Percentiles rank a stretch among this genome's conserved stretches.
Conservation (phyloP, 257 asterid species). For the Phtheirospermum japonicum region DNA sequence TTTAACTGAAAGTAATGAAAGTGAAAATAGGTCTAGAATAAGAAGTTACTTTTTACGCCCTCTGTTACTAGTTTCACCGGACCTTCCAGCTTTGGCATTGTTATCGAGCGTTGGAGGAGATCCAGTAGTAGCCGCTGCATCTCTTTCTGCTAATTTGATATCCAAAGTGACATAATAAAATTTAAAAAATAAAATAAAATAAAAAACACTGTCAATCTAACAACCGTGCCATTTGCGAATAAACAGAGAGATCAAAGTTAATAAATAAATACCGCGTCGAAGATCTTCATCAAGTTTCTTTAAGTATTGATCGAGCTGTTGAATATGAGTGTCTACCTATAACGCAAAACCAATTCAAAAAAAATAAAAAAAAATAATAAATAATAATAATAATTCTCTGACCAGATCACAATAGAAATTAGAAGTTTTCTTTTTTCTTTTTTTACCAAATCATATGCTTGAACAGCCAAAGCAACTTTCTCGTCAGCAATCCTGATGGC, state of each 20-base stretch:
- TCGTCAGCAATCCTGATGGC: slow-evolving; percentile 95
- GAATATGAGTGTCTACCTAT: slow-evolving; percentile 90
- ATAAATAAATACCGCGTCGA: slow-evolving; percentile 55
- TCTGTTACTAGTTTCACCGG: slow-evolving; percentile 81
- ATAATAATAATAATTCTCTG: background rate
- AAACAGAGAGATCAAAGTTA: slow-evolving; percentile 14
- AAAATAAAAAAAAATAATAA: background rate
- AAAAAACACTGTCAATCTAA: too few relatives aligned
- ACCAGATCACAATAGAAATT: slow-evolving; percentile 14
- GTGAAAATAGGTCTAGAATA: slow-evolving; percentile 11
- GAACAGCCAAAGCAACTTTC: slow-evolving; percentile 84
- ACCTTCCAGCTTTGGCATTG: slow-evolving; percentile 67
- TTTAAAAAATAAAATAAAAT: background rate
- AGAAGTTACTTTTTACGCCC: slow-evolving; percentile 82
- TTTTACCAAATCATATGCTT: slow-evolving; percentile 91
- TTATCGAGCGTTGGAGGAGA: slow-evolving; percentile 51
- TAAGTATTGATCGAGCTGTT: slow-evolving; percentile 90
- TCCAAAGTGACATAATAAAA: slow-evolving; percentile 23
- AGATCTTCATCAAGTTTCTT: slow-evolving; percentile 87
- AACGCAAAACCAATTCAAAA: slow-evolving; percentile 5
- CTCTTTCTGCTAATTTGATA: slow-evolving; percentile 60
- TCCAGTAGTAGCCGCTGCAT: slow-evolving; percentile 48
- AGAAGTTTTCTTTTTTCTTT: background rate
- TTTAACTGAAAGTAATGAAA: slow-evolving; percentile 14
- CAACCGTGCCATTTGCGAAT: slow-evolving; percentile 17